Base-by-base conservation (phyloP, 2,329 filamentous ascomycete genomes). In the Fusarium scirpi region DNA sequence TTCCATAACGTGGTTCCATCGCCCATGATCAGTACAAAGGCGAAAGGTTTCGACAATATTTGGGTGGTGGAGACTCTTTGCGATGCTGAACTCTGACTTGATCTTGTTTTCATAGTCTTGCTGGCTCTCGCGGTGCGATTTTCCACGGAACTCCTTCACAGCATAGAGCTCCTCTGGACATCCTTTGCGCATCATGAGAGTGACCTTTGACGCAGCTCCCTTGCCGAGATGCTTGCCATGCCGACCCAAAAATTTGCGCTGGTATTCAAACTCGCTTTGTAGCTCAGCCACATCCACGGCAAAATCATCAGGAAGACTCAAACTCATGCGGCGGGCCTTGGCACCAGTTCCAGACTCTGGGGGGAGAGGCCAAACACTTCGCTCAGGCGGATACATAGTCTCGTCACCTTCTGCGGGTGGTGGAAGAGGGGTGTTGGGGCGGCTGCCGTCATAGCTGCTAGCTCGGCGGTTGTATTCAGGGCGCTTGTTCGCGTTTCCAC, bases 1-100 rank as follows among this genome's bases (percentile, higher is more conserved):
- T 78, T 97, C 93, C 94, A 97, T 97, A 59, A 97, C 93, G 78
- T 97, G 93, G 78, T 94, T 94, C 92, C 92, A 97, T 41, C 91
- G 89, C 32, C 88, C 89, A 72, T 90, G 87, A 72, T 94, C 87
- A 16, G 87, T 89, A 82, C 93, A 96, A 8, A 97, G 85, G 30
- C 91, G 89, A 58, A 94, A 82, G 0, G 93, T 94, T 79, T 93
- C 88, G 69, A 97, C 92, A 73, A 97, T 92, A 78, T 97, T 97
- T 53, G 94, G 93, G 77, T 97, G 94, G 74, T 94, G 89, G 65
- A 94, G 82, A 70, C 92, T 93, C 83, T 94, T 94, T 65, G 92
- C 92, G 70, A 97, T 94, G 79, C 90, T 93, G 82, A 90, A 97
- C 78, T 97, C 94, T 2, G 92, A 94, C 80, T 95, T 97, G 83